Percentiles rank a stretch among this genome's conserved stretches.
These are phyloP conservation scores for Pseudoperonospora humuli DNA, from an alignment of 352 stramenopile species.

Conservation along the genomic window DNA sequence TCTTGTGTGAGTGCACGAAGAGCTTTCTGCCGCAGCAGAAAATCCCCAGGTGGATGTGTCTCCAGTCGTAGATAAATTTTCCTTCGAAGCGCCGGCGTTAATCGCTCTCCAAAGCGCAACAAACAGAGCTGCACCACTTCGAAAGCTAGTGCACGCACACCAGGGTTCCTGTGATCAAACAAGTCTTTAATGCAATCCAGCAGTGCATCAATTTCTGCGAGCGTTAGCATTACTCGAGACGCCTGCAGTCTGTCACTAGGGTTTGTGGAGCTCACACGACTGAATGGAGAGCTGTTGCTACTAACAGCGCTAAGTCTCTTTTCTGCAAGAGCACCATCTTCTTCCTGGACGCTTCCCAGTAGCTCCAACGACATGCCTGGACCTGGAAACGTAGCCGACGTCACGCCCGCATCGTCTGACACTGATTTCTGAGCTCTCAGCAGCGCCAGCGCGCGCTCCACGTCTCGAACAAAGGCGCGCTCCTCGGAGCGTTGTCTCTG, in stretches of 20 bases:
- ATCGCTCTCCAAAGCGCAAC: conserved; percentile 41
- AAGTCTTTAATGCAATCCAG: conserved; percentile 63
- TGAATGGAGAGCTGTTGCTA: conserved; percentile 16
- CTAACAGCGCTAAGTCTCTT: conserved; percentile 1
- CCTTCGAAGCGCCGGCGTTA: conserved; percentile 33
- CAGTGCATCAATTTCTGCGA: conserved; percentile 47
- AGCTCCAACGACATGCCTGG: conserved; percentile 9
- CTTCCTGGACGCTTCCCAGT: conserved; percentile 23
- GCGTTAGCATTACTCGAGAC: conserved; percentile 13
- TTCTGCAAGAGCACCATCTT: conserved; percentile 8
- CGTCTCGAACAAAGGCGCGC: conserved; percentile 52
- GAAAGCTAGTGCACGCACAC: conserved; percentile 64
- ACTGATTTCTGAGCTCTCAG: conserved; percentile 18
- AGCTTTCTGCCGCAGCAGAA: conserved; percentile 50
- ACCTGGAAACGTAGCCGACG: conserved; percentile 23
- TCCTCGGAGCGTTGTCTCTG: conserved; percentile 62
- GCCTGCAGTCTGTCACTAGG: conserved; percentile 7
- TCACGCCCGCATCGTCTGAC: conserved; percentile 4
- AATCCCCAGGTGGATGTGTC: conserved; percentile 41
- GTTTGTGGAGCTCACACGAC: conserved; percentile 8
- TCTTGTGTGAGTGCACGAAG: conserved; percentile 59
- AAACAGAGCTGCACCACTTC: conserved; percentile 67
- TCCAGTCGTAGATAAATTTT: conserved; percentile 58
- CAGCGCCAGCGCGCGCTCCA: conserved; percentile 51
- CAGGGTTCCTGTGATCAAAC: conserved; percentile 59